Percentiles rank a stretch among this genome's conserved stretches.
Conservation (phyloP, 371 early-diverging fungal genomes). For the Rhizomucor pusillus region DNA sequence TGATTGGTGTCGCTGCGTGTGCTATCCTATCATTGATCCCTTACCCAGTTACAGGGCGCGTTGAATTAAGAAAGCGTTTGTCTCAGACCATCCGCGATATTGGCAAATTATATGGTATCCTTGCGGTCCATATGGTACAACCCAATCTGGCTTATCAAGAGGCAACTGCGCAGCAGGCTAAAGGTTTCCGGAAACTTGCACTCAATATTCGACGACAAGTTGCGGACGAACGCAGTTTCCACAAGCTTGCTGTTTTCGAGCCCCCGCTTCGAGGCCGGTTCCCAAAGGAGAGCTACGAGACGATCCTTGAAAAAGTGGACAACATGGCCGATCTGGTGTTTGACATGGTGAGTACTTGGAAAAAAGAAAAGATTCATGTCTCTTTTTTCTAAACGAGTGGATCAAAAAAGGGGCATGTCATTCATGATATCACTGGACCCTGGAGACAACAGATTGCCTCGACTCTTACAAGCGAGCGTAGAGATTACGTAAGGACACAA, state of each 20-base stretch:
- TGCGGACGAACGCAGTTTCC: slow-evolving; percentile 27
- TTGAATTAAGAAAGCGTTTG: slow-evolving; percentile 41
- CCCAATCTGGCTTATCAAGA: background rate
- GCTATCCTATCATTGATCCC: slow-evolving; percentile 36
- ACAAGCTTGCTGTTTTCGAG: slow-evolving; percentile 31
- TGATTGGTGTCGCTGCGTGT: slow-evolving; percentile 37
- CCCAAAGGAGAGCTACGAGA: slow-evolving; percentile 25
- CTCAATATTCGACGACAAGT: slow-evolving; percentile 36
- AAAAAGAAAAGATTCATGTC: background rate
- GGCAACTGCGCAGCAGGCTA: slow-evolving; percentile 15
- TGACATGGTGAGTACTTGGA: slow-evolving; percentile 29
- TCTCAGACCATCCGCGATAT: slow-evolving; percentile 41
- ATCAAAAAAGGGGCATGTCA: slow-evolving; percentile 12
- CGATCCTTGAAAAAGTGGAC: slow-evolving; percentile 34
- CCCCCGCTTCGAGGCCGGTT: slow-evolving; percentile 42
- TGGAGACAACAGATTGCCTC: slow-evolving; percentile 25
- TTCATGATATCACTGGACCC: slow-evolving; percentile 12
- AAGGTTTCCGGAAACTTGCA: slow-evolving; percentile 26
- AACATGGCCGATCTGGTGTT: slow-evolving; percentile 37
- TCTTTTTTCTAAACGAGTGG: too few species aligned
- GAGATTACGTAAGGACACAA: slow-evolving; percentile 35
- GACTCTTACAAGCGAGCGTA: slow-evolving; percentile 27
- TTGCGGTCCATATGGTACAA: slow-evolving; percentile 14
- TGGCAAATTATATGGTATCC: slow-evolving; percentile 32
- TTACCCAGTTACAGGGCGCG: slow-evolving; percentile 33